Evolutionary conservation across 2,329 filamentous ascomycete species (phyloP).

Genomic region (Paecilomyces sp.): DNA sequence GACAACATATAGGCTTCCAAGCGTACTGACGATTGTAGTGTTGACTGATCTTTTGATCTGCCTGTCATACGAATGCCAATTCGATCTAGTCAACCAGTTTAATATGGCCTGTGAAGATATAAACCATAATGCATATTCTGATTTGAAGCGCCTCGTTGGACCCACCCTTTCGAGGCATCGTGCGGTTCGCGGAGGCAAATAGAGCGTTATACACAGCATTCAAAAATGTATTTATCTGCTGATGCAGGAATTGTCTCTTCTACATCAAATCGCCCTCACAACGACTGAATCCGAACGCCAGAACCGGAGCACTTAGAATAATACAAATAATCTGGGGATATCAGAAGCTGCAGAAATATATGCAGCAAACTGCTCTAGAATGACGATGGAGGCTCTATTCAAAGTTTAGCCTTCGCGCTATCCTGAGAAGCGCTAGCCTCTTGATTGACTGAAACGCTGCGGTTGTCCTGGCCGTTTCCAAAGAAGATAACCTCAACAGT

Average conservation of each 20-base stretch:
- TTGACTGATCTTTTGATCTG: too few relatives aligned
- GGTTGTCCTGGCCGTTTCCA: constrained; percentile 68
- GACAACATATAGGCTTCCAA: too few relatives aligned
- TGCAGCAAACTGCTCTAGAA: neutral
- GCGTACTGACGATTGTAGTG: too few relatives aligned
- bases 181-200: neutral
- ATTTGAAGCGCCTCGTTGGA: neutral
- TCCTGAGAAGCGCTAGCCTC: constrained; percentile 67
- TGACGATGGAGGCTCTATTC: constrained; percentile 4
- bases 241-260: neutral
- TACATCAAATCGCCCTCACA: neutral
- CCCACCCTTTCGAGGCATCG: neutral
- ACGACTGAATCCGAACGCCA: neutral
- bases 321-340: neutral
- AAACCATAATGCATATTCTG: too few relatives aligned
- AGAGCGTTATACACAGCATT: neutral
- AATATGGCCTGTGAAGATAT: too few relatives aligned
- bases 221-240: neutral
- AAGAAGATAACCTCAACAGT: constrained; percentile 99
- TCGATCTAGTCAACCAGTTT: too few relatives aligned
- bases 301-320: neutral
- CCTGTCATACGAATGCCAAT: too few relatives aligned
- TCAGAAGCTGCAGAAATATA: neutral
- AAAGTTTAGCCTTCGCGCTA: constrained; percentile 44
- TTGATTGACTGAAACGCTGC: constrained; percentile 73